Evolutionary conservation across 805 yeast genomes (phyloP).

Genomic region (Spathaspora arborariae): DNA sequence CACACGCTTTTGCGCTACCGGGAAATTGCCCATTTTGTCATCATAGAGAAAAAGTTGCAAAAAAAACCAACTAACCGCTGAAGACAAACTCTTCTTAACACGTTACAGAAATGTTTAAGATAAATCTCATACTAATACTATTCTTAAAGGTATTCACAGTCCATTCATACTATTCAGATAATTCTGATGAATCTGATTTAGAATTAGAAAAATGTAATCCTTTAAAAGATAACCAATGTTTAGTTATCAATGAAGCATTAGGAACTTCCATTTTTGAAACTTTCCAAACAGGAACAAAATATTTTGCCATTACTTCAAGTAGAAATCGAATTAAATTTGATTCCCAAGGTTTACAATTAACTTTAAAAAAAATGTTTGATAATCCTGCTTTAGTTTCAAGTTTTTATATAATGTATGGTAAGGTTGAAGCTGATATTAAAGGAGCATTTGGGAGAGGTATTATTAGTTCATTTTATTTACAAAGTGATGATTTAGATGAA

Average conservation of each 20-base stretch:
- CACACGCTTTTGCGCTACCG: no score
- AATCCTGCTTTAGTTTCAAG: constrained; percentile 30
- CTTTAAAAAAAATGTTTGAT: constrained; percentile 20
- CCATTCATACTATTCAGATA: background rate
- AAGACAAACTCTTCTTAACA: background rate
- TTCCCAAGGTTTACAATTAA: constrained; percentile 10
- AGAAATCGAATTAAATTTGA: constrained; percentile 9
- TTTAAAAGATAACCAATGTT: constrained; percentile 17
- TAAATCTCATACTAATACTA: background rate
- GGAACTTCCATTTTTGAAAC: constrained; percentile 13
- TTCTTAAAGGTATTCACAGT: background rate
- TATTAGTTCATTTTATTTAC: constrained; percentile 38
- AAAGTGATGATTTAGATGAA: constrained; percentile 41
- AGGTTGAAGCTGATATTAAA: constrained; percentile 31
- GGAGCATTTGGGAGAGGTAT: constrained; percentile 34
- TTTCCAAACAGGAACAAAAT: constrained; percentile 11
- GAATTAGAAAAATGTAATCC: constrained; percentile 25
- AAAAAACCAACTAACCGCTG: background rate
- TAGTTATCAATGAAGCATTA: constrained; percentile 25
- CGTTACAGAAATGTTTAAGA: background rate
- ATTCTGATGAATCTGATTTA: constrained; percentile 1
- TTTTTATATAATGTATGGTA: constrained; percentile 32
- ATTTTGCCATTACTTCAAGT: constrained; percentile 6
- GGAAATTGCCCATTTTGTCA: background rate
- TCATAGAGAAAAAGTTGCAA: background rate